phyloP scores from a whole-genome alignment of 192 early-diverging fungal genomes.

The Lobosporangium transversale region DNA sequence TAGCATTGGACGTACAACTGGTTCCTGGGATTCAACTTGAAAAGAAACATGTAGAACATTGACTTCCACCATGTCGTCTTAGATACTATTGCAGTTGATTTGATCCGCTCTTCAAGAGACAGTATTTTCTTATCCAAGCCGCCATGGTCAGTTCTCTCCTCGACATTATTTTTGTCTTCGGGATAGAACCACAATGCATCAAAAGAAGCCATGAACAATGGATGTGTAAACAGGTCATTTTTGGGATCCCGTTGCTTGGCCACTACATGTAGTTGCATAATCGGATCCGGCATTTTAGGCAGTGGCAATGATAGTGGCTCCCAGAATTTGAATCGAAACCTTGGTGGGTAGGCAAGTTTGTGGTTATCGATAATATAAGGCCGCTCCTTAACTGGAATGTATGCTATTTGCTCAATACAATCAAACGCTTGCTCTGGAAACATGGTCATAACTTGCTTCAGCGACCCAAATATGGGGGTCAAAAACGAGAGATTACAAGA shows the following conservation, averaged over 20 bases:
- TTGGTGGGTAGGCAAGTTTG: neutral
- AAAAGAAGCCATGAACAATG: constrained; percentile 14
- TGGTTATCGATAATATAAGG: constrained; percentile 15
- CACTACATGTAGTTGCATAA: constrained; percentile 15
- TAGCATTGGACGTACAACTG: constrained; percentile 9
- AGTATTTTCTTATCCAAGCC: neutral
- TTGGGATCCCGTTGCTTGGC: neutral
- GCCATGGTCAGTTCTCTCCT: neutral
- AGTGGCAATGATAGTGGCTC: neutral
- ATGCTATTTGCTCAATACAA: constrained; percentile 6
- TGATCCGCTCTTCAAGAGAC: neutral
- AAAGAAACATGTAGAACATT: constrained; percentile 7
- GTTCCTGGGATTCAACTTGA: constrained; percentile 1
- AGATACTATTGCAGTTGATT: neutral
- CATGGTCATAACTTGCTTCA: constrained; percentile 15
- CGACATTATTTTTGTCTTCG: neutral
- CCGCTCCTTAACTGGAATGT: constrained; percentile 13
- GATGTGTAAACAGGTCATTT: neutral
- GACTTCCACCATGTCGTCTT: constrained; percentile 4
- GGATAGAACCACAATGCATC: constrained; percentile 6
- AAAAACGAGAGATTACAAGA: constrained; percentile 23
- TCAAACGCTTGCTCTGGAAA: constrained; percentile 20
- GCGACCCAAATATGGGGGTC: constrained; percentile 6
- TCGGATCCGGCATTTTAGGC: constrained; percentile 4
- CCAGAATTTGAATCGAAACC: constrained; percentile 14